Evolutionary conservation across 306 rosid species (phyloP), one percentile per base, ranked within the genome.

Genomic region (Quillaja saponaria): DNA sequence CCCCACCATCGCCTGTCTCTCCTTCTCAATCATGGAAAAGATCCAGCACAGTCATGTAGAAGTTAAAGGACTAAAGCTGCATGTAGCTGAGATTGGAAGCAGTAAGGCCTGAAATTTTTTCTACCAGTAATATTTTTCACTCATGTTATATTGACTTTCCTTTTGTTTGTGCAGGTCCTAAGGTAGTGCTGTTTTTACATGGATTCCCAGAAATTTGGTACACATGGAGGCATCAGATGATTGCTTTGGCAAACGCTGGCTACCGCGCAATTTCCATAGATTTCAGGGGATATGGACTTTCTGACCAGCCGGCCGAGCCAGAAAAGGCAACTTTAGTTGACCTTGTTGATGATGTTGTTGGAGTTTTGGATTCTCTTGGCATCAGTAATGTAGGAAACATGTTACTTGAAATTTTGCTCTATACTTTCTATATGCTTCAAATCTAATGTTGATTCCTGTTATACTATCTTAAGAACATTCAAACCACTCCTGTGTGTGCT

Each of bases 171-270:
- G 47, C 72, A 81, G 92, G 92, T 8, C 57, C 77, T 5, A 82
- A 85, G 75, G 81, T 72, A 51, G 96, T 85, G 71, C 19, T 88
- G 13, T 85, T 88, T 81, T 52, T 88, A 37, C 96, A 85, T 58
- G 96, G 96, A 47, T 88, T 85, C 56, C 96, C 90, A 31, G 96
- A 88, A 65, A 83, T 85, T 40, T 88, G 92, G 92, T 88, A 88
- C 37, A 71, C 92, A 46, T 88, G 92, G 90, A 81, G 90, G 72
- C 69, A 83, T 78, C 96, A 88, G 55, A 74, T 88, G 92, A 61
- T 82, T 39, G 83, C 80, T 51, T 79, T 63, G n/a, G 96, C 90
- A 55, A 67, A 75, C 64, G 72, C 77, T 6, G 96, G 96, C 33
- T 80, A 82, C 40, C 69, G 90, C 9, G 92, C 90, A 1, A 72